Conservation (phyloP, 805 yeast species). For the Candida methanosorbosa region DNA sequence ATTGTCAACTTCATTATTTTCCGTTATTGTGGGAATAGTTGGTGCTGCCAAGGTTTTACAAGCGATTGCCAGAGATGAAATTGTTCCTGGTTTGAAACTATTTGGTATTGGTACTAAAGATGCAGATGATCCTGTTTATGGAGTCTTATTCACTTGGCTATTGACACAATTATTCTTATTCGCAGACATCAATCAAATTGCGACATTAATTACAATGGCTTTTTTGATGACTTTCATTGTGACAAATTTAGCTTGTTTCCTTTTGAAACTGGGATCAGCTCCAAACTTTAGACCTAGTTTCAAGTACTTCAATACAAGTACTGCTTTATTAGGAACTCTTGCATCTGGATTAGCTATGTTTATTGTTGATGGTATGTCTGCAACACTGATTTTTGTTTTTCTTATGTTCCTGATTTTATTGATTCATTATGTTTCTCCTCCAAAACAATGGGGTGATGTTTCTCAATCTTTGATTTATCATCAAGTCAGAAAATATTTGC, state of each 20-base stretch:
- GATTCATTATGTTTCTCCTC: slow-evolving; percentile 88
- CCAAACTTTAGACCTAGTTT: slow-evolving; percentile 98
- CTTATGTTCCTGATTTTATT: slow-evolving; percentile 58
- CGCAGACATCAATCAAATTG: slow-evolving; percentile 89
- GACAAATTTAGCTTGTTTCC: slow-evolving; percentile 87
- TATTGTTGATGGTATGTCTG: slow-evolving; percentile 87
- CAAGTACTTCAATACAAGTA: slow-evolving; percentile 70
- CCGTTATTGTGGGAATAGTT: slow-evolving; percentile 90
- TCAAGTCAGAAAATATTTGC: slow-evolving; percentile 86
- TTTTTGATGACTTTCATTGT: slow-evolving; percentile 93
- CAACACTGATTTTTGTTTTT: slow-evolving; percentile 62
- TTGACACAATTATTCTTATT: slow-evolving; percentile 79
- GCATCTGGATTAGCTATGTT: slow-evolving; percentile 80
- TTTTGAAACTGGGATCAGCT: slow-evolving; percentile 82
- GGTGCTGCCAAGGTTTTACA: slow-evolving; percentile 90
- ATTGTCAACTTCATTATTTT: slow-evolving; percentile 80
- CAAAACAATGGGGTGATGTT: slow-evolving; percentile 97
- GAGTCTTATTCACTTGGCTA: slow-evolving; percentile 70
- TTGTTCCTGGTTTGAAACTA: slow-evolving; percentile 67
- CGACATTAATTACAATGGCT: slow-evolving; percentile 95
- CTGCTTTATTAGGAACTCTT: slow-evolving; percentile 72
- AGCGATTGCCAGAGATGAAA: slow-evolving; percentile 83
- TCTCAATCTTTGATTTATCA: slow-evolving; percentile 93
- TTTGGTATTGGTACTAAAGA: slow-evolving; percentile 44
- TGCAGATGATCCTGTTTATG: slow-evolving; percentile 50